Base-by-base conservation (phyloP, 2,329 filamentous ascomycete genomes). In the Diaporthe citrichinensis region DNA sequence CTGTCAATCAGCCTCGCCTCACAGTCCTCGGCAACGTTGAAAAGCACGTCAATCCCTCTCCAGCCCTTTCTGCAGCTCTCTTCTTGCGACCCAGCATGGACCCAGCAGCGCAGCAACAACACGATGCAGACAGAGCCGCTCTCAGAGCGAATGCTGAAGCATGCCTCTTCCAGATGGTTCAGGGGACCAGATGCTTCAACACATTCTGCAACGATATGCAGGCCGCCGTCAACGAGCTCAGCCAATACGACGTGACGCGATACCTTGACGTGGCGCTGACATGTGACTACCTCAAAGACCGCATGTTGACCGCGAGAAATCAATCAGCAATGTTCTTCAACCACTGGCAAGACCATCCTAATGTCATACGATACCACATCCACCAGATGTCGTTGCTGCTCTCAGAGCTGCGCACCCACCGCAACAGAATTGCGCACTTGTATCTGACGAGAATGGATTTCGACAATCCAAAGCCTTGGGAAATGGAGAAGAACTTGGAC, bases 281-380 rank as follows among this genome's bases (percentile, higher is more conserved):
- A 39, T 68, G 65, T 12, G 46, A 68, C n/a, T 23, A 17, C 28
- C 46, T 68, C 65, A 39, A 68, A 68, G 44, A 53, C 10, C 10
- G 4, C n/a, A 51, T 53, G 23, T 20, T 0, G 8, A 9, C 20
- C 12, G 65, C 31, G 4, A 53, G 3, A 28, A 3, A 39, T 15
- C 31, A 53, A 23, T 39, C 65, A 8, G 20, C 34, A 4, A 28
- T 15, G 34, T 12, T n/a, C 17, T 8, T 68, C n/a, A 1, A 20
- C 10, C 10, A 20, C 10, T 12, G 39, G 23, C 44, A 25, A 39
- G 23, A 12, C 65, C 8, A 28, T 14, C 12, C 31, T 4, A 15
- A 8, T 39, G 23, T 7, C 46, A 39, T 5, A 3, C 46, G 65
- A 36, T 10, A 39, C 7, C 46, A 28, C 44, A 68, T 68, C 4